Conservation (phyloP, 2,329 filamentous ascomycete genomes). For the Hypoxylon sp. region DNA sequence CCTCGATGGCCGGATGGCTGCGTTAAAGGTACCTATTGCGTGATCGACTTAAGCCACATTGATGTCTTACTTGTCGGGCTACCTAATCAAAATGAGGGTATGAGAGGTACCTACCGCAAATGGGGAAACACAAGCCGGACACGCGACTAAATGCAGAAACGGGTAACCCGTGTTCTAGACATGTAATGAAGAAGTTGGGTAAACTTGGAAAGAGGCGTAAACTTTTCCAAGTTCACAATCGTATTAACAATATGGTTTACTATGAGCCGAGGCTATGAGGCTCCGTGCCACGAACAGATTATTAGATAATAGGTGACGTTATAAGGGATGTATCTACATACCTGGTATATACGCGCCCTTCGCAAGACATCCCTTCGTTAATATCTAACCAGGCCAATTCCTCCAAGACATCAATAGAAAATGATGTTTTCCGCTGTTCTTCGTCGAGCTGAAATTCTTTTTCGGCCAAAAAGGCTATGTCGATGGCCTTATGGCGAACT, state of each 20-base stretch:
- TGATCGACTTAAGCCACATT: slow-evolving; percentile 11
- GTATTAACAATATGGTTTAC: neutral
- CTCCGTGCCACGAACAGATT: neutral
- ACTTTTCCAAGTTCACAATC: neutral
- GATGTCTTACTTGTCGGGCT: neutral
- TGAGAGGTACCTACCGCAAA: neutral
- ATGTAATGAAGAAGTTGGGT: slow-evolving; percentile 4
- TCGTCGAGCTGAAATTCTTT: neutral
- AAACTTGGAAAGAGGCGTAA: slow-evolving; percentile 4
- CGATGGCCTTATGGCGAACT: neutral
- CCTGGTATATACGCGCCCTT: neutral
- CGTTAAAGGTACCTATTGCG: slow-evolving; percentile 17
- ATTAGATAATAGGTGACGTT: neutral
- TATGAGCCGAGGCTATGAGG: neutral
- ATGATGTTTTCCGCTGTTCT: neutral
- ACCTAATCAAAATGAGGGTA: neutral
- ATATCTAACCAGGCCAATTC: neutral
- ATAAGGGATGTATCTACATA: neutral
- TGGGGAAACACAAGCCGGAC: neutral
- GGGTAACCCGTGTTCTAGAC: slow-evolving; percentile 12
- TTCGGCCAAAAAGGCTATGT: neutral
- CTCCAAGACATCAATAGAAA: neutral
- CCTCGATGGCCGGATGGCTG: slow-evolving; percentile 5
- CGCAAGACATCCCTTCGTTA: neutral
- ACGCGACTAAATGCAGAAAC: slow-evolving; percentile 1